phyloP scores from a whole-genome alignment of 805 yeast species.

The Schwanniomyces yamadae region DNA sequence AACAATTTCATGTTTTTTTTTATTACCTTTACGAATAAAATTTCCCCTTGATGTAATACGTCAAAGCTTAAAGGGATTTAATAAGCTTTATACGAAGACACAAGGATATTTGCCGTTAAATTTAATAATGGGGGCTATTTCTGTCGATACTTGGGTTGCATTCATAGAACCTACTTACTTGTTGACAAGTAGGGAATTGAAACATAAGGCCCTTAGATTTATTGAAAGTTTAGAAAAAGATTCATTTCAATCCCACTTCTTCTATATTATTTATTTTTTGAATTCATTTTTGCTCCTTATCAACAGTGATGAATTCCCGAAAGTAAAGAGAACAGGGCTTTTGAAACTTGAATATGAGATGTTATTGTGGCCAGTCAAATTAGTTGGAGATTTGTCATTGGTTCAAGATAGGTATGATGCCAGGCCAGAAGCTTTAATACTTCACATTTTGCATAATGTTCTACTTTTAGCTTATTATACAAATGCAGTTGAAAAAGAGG shows the following conservation, averaged over 20 bases:
- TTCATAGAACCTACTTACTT: conserved; percentile 10
- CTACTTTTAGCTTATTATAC: conserved; percentile 18
- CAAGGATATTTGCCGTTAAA: conserved; percentile 6
- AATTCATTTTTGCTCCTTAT: conserved; percentile 16
- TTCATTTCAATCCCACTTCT: conserved; percentile 15
- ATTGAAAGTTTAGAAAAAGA: conserved; percentile 9
- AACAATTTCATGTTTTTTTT: conserved; percentile 16
- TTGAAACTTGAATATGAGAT: conserved; percentile 21
- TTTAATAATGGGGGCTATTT: conserved; percentile 15
- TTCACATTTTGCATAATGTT: conserved; percentile 20
- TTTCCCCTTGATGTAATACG: conserved; percentile 8
- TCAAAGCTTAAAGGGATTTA: conserved; percentile 12
- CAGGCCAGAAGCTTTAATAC: conserved; percentile 17
- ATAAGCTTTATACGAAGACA: conserved; percentile 7
- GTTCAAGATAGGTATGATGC: conserved; percentile 19
- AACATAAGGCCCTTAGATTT: conserved; percentile 3
- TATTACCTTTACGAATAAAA: conserved; percentile 14
- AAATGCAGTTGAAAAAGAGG: conserved; percentile 10
- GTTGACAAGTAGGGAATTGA: conserved; percentile 8
- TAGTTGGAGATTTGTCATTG: conserved; percentile 16
- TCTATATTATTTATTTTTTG: conserved; percentile 13
- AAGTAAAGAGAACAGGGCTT: conserved; percentile 4
- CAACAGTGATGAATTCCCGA: conserved; percentile 3
- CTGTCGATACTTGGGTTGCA: conserved; percentile 18
- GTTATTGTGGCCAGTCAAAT: conserved; percentile 21